Evolutionary conservation across 2,329 filamentous ascomycete species (phyloP).

Genomic region (Trichoderma atrobrunneum): DNA sequence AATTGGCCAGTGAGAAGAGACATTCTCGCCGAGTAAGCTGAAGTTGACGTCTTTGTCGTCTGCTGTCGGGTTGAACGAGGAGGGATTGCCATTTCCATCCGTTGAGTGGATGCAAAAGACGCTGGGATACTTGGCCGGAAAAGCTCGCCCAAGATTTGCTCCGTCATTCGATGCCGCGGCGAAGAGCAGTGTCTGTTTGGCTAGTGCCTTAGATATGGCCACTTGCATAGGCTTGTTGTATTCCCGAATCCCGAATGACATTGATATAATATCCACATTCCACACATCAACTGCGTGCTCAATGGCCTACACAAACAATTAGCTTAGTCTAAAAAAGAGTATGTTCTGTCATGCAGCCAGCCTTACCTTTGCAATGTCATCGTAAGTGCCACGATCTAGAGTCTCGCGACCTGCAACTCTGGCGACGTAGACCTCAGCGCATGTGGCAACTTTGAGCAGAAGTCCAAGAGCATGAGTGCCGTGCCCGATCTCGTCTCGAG

Average conservation of each 20-base stretch:
- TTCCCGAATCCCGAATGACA: background rate
- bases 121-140: background rate
- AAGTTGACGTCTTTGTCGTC: background rate
- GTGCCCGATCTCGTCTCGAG: background rate
- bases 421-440: background rate
- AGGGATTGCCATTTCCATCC: background rate
- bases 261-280: conserved; percentile 6
- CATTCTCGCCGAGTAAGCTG: background rate
- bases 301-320: background rate
- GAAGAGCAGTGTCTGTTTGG: background rate
- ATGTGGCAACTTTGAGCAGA: background rate
- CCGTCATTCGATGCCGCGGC: conserved; percentile 5
- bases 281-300: background rate
- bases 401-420: background rate
- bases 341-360: background rate
- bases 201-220: background rate
- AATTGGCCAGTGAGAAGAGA: background rate
- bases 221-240: background rate
- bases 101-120: conserved; percentile 10
- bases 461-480: conserved; percentile 4
- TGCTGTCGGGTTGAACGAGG: background rate
- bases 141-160: background rate
- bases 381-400: background rate
- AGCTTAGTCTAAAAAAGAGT: background rate
- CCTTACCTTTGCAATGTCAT: background rate